phyloP scores from a whole-genome alignment of 768 basidiomycete species.

The Boletus reticulatus region DNA sequence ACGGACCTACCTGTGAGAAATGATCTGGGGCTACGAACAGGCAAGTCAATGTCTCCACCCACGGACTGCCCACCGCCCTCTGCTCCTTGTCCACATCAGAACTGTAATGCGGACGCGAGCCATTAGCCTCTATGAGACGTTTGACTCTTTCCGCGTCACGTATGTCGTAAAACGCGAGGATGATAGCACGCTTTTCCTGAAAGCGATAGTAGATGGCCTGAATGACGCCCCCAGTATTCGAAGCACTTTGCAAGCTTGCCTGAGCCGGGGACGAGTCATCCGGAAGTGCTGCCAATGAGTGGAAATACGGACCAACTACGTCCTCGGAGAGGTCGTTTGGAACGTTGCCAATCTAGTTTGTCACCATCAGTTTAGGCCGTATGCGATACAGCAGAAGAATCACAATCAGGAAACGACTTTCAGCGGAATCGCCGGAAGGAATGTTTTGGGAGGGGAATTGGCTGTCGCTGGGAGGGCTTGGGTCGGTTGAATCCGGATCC shows the following conservation, averaged over 20 bases:
- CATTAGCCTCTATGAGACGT: conserved; percentile 33
- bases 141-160: conserved; percentile 52
- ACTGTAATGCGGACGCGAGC: conserved; percentile 2
- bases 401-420: conserved; percentile 35
- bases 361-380: conserved; percentile 9
- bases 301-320: conserved; percentile 30
- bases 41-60: conserved; percentile 36
- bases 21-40: conserved; percentile 46
- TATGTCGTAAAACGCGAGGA: conserved; percentile 62
- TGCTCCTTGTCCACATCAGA: conserved; percentile 7
- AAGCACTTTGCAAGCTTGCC: conserved; percentile 1
- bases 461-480: conserved; percentile 17
- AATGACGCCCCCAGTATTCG: conserved; percentile 33
- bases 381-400: background rate
- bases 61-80: conserved; percentile 7
- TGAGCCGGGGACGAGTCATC: conserved; percentile 9
- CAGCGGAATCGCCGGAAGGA: conserved; percentile 13
- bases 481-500: conserved; percentile 32
- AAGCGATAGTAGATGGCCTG: conserved; percentile 58
- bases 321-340: conserved; percentile 32
- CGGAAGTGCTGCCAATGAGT: conserved; percentile 21
- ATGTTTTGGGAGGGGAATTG: conserved; percentile 17
- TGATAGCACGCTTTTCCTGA: conserved; percentile 48
- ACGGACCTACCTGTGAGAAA: conserved; percentile 40
- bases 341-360: conserved; percentile 40